phyloP scores from a whole-genome alignment of 306 rosid species.

The Corylus americana region DNA sequence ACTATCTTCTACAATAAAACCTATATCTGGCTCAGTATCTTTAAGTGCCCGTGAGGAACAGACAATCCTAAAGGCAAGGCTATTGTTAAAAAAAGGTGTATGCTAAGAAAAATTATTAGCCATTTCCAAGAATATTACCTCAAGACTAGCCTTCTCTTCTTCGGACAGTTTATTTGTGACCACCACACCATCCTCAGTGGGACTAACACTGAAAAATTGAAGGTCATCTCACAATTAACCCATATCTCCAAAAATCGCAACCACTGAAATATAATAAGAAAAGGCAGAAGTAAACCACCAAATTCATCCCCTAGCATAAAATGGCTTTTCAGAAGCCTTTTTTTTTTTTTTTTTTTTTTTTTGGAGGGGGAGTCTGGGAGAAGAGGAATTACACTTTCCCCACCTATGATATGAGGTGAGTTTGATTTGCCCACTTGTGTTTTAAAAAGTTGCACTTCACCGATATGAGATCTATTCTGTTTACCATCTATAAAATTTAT shows the following conservation, averaged over 20 bases:
- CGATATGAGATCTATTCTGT: neutral
- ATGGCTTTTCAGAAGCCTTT: neutral
- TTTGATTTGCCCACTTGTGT: neutral
- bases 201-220: slow-evolving; percentile 55
- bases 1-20: neutral
- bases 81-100: neutral
- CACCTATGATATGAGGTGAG: no score
- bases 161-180: slow-evolving; percentile 60
- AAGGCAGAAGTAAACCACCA: neutral
- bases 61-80: neutral
- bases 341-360: no score
- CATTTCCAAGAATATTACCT: slow-evolving; percentile 50
- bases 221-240: slow-evolving; percentile 31
- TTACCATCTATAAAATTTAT: neutral
- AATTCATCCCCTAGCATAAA: neutral
- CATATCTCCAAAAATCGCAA: slow-evolving; percentile 26
- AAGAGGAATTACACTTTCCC: no score
- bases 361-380: no score
- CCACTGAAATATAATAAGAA: slow-evolving; percentile 13
- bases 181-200: slow-evolving; percentile 57
- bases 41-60: neutral
- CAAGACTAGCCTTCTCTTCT: slow-evolving; percentile 69
- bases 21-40: neutral
- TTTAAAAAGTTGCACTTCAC: neutral
- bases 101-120: neutral